Evolutionary conservation across 305 asterid species (phyloP).

Genomic region (Solanum hybrid): DNA sequence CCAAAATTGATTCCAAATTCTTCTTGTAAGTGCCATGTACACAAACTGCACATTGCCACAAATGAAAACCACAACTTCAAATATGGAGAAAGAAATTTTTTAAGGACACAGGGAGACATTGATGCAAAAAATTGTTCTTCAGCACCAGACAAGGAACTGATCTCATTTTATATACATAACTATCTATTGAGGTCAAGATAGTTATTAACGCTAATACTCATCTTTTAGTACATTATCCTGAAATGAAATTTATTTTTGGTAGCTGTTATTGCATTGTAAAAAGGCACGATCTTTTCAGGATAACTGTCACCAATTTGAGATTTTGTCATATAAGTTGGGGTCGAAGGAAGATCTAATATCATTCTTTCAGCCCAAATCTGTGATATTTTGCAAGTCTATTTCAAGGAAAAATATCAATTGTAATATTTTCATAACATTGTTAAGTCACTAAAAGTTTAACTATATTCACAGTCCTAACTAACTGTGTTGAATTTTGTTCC

Average conservation of each 20-base stretch:
- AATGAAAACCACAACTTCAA: not conserved
- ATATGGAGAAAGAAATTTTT: not conserved
- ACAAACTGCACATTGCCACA: constrained; percentile 47
- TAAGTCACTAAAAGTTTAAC: not conserved
- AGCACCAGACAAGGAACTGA: not conserved
- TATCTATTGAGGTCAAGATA: not conserved
- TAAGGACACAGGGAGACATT: not conserved
- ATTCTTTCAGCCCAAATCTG: not conserved
- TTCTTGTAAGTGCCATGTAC: constrained; percentile 88
- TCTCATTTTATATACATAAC: not conserved
- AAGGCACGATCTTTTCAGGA: not conserved
- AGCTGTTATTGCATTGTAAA: not conserved
- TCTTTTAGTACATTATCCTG: not conserved
- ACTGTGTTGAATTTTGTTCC: not conserved
- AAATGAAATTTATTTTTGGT: not conserved
- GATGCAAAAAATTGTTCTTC: not conserved
- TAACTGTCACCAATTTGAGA: not conserved
- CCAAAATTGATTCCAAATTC: constrained; percentile 64
- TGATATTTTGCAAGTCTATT: not conserved
- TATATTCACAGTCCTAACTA: not conserved
- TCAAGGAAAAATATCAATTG: not conserved
- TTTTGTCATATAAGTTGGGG: not conserved
- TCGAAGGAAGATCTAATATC: not conserved
- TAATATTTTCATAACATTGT: not conserved
- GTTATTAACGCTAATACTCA: not conserved